Conservation (phyloP, 2,329 filamentous ascomycete species). For the Colletotrichum sp. region DNA sequence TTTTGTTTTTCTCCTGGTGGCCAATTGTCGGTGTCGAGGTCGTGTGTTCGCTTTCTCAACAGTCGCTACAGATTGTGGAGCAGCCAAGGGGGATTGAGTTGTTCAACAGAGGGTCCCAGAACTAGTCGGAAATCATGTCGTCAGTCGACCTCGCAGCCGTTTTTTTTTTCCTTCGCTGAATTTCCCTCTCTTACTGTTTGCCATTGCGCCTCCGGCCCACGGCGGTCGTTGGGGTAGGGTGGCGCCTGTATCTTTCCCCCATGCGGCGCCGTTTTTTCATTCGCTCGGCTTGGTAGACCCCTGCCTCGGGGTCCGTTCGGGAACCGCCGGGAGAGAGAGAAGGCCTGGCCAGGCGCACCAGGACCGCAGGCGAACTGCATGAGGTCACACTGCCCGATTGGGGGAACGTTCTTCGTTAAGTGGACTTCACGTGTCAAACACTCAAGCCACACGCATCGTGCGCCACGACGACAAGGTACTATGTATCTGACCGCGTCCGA, state of each 20-base stretch:
- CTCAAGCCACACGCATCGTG: conserved; percentile 1
- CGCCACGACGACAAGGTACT: neutral
- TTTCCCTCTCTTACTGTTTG: conserved; percentile 8
- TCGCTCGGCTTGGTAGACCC: neutral
- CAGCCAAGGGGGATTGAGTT: conserved; percentile 9
- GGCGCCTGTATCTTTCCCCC: neutral
- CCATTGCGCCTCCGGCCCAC: neutral
- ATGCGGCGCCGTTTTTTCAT: neutral
- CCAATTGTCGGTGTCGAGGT: neutral
- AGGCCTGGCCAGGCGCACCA: neutral
- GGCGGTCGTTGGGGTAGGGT: conserved; percentile 2
- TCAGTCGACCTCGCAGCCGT: conserved; percentile 13
- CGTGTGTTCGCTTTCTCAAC: conserved; percentile 2
- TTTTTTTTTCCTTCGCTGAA: conserved; percentile 6
- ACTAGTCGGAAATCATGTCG: conserved; percentile 9
- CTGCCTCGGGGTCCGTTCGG: conserved; percentile 18
- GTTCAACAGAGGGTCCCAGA: neutral
- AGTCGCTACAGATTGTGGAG: conserved; percentile 14
- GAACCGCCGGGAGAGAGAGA: conserved; percentile 5
- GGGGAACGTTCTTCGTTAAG: neutral
- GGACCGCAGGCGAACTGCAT: neutral
- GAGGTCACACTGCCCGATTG: neutral
- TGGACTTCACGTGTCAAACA: neutral
- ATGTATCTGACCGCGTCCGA: neutral
- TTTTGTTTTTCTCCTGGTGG: neutral